Base-by-base conservation (phyloP, 805 yeast genomes). In the Wickerhamiella parazyma region DNA sequence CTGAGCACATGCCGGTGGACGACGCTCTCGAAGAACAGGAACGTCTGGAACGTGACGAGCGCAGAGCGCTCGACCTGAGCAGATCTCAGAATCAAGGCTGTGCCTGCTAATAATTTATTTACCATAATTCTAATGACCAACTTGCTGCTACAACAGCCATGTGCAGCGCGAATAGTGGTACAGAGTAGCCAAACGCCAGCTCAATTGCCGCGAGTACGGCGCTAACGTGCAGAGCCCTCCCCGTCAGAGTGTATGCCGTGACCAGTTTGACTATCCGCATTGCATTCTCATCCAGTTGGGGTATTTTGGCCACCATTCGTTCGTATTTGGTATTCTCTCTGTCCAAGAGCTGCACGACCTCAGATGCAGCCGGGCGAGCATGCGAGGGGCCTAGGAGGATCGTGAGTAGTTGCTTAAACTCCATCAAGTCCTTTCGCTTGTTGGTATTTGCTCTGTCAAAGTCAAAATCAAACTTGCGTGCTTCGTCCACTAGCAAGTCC, bases 1-100 rank as follows among this genome's bases (percentile, higher is more conserved):
- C 81, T 0, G 58, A 64, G 49, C 67, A 68, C 48, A 61, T 76
- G 53, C 74, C 75, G 0, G 55, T 62, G 10, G 70, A 64, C 29
- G 59, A 62, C 25, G 63, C 50, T 20, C 46, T 50, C 19, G 46
- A 41, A 22, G 61, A 49, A 37, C 50, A 49, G 8, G 54, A 52
- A 42, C 47, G 55, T 11, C 49, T 48, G n/a, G 53, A 52, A 34
- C 49, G 46, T 12, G 52, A 51, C 11, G 52, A 52, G 38, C 47
- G 48, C 14, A 38, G 52, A 2, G 51, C 50, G 9, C 40, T 54
- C 11, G 56, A 54, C 42, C 44, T 54, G 12, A 31, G 46, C 9
- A 45, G 47, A 7, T 40, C 45, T 9, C 47, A 45, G 38, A 54
- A 48, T 40, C 41, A 50, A 26, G 56, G 62, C 11, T 64, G 68